These are phyloP conservation scores for Lippia alba DNA, from an alignment of 305 asterid species.

Conservation along the genomic window DNA sequence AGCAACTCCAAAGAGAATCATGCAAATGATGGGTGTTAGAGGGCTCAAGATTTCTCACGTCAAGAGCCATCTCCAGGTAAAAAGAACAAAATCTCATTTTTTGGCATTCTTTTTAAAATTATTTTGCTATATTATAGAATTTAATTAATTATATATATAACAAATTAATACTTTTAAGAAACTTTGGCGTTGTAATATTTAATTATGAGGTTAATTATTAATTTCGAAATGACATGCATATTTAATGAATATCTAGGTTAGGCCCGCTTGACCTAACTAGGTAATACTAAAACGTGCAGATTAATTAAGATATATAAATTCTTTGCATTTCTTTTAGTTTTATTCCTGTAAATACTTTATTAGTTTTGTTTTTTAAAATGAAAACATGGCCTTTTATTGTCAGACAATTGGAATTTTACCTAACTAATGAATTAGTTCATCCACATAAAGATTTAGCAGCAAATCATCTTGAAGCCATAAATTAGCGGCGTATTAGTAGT, in stretches of 20 bases:
- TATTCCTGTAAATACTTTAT: too few relatives aligned
- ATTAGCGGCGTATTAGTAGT: background rate
- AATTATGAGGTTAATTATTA: background rate
- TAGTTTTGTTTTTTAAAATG: too few relatives aligned
- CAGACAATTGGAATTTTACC: too few relatives aligned
- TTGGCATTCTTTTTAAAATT: background rate
- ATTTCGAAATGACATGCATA: too few relatives aligned
- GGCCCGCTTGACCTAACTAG: constrained; percentile 19
- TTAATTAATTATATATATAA: background rate
- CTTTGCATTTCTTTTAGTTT: too few relatives aligned
- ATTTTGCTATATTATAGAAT: too few relatives aligned
- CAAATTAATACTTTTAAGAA: too few relatives aligned
- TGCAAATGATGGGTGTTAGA: constrained; percentile 66
- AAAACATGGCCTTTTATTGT: too few relatives aligned
- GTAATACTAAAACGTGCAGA: background rate
- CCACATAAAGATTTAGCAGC: too few relatives aligned
- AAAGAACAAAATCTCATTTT: background rate
- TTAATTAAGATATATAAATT: too few relatives aligned
- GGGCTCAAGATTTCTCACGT: constrained; percentile 68
- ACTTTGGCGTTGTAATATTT: too few relatives aligned
- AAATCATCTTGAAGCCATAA: background rate
- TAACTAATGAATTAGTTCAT: too few relatives aligned
- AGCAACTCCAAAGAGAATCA: constrained; percentile 77
- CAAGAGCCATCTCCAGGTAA: constrained; percentile 83
- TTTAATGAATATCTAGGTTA: constrained; percentile 2